Evolutionary conservation across 179 eudicot genomes (phyloP).

Genomic region (Carnegiea gigantea): DNA sequence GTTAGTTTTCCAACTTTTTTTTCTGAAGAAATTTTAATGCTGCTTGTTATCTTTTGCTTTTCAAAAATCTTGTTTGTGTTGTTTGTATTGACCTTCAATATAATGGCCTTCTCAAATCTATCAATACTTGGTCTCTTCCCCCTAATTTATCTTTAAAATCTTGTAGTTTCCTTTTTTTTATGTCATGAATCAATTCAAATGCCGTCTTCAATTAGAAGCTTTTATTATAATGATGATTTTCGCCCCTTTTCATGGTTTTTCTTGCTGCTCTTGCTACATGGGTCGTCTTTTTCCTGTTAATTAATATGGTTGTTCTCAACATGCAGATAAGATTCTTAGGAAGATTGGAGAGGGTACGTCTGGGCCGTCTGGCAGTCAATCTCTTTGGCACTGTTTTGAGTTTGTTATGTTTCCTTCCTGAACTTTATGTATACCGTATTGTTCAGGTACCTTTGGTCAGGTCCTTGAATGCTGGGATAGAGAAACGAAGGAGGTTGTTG

Average conservation of each 20-base stretch:
- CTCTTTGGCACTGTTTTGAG: background rate
- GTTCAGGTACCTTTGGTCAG: conserved; percentile 62
- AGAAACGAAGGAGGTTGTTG: conserved; percentile 51
- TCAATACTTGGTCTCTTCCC: background rate
- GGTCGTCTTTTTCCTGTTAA: conserved; percentile 11
- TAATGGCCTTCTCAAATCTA: background rate
- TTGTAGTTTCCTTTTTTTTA: background rate
- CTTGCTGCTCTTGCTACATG: background rate
- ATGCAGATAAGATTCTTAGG: conserved; percentile 59
- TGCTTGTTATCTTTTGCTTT: background rate
- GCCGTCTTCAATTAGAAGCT: background rate
- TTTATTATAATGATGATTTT: conserved; percentile 1
- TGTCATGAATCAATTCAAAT: background rate
- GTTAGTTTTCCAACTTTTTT: background rate
- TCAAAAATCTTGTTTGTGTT: background rate
- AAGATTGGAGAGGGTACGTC: conserved; percentile 70
- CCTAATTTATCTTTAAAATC: background rate
- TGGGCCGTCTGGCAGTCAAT: conserved; percentile 1
- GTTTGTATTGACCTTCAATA: background rate
- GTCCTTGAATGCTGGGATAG: conserved; percentile 66
- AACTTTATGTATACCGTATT: conserved; percentile 5
- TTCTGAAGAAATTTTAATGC: conserved; percentile 1
- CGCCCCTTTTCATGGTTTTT: background rate
- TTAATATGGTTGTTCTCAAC: conserved; percentile 14
- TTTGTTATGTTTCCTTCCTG: background rate